Conservation (phyloP, 2,329 filamentous ascomycete species). For the Dactylellina haptotyla region DNA sequence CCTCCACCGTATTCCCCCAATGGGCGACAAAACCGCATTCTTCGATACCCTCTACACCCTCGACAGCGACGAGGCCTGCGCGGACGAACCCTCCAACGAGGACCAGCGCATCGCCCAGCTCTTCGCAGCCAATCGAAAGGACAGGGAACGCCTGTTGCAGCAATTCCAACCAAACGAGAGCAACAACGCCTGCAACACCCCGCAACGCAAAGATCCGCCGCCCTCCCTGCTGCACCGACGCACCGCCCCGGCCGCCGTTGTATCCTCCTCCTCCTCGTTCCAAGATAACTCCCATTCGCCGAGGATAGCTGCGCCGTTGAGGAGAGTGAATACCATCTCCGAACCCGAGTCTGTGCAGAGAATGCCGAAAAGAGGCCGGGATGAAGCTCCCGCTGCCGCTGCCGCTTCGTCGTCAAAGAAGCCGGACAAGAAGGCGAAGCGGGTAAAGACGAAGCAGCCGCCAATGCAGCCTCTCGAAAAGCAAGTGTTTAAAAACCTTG, state of each 20-base stretch:
- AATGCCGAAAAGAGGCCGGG: constrained; percentile 31
- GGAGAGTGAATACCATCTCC: constrained; percentile 15
- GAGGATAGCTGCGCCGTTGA: not conserved
- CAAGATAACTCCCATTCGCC: not conserved
- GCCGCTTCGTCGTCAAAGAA: not conserved
- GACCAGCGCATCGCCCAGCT: constrained; percentile 32
- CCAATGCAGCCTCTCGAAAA: constrained; percentile 22
- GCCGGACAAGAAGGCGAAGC: constrained; percentile 23
- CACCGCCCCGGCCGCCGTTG: not conserved
- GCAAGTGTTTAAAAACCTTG: constrained; percentile 55
- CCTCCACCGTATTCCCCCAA: not conserved
- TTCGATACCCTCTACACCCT: constrained; percentile 30
- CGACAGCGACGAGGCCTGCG: constrained; percentile 30
- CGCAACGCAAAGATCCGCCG: constrained; percentile 31
- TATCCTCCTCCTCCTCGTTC: not conserved
- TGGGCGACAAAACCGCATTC: constrained; percentile 33
- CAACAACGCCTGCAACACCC: constrained; percentile 47
- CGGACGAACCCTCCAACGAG: constrained; percentile 33
- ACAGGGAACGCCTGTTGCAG: constrained; percentile 36
- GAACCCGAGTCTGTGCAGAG: not conserved
- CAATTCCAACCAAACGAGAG: no score
- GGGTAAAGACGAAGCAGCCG: constrained; percentile 26
- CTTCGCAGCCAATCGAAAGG: constrained; percentile 50
- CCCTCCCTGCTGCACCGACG: constrained; percentile 11
- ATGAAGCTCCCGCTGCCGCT: not conserved